Evolutionary conservation across 148 eudicot species (phyloP).

Genomic region (Camellia granthamiana): DNA sequence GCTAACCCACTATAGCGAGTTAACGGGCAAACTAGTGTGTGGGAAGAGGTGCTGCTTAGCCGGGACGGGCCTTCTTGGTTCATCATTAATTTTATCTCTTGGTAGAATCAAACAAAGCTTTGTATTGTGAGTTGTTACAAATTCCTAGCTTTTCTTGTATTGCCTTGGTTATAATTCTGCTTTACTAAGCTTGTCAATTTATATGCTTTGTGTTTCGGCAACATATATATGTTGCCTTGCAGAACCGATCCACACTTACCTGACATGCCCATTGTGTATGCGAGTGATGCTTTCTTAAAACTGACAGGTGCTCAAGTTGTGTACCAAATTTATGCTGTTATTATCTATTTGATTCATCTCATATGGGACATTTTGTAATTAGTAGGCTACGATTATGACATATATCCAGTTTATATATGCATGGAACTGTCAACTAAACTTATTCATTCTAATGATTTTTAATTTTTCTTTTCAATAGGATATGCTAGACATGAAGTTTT

Average conservation of each 20-base stretch:
- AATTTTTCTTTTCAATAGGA: constrained; percentile 37
- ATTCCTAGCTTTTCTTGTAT: constrained; percentile 24
- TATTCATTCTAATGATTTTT: neutral
- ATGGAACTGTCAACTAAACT: neutral
- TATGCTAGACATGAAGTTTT: constrained; percentile 76
- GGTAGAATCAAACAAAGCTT: constrained; percentile 99
- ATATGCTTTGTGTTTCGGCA: constrained; percentile 19
- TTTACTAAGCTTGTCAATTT: constrained; percentile 11
- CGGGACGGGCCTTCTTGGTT: constrained; percentile 37
- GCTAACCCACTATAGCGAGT: constrained; percentile 69
- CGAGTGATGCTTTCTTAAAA: constrained; percentile 76
- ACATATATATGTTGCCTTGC: constrained; percentile 23
- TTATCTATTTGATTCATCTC: neutral
- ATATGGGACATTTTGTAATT: neutral
- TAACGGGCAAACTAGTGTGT: constrained; percentile 61
- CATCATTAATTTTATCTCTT: constrained; percentile 80
- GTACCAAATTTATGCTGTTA: neutral
- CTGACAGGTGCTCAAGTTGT: constrained; percentile 57
- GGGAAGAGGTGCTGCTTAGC: constrained; percentile 54
- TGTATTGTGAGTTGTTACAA: constrained; percentile 84
- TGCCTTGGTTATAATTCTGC: constrained; percentile 1
- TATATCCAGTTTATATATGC: neutral
- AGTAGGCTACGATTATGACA: neutral
- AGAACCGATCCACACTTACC: constrained; percentile 72
- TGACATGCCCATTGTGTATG: constrained; percentile 80